Evolutionary conservation across 2,329 filamentous ascomycete species (phyloP).

Genomic region (Epichloe gansuensis): DNA sequence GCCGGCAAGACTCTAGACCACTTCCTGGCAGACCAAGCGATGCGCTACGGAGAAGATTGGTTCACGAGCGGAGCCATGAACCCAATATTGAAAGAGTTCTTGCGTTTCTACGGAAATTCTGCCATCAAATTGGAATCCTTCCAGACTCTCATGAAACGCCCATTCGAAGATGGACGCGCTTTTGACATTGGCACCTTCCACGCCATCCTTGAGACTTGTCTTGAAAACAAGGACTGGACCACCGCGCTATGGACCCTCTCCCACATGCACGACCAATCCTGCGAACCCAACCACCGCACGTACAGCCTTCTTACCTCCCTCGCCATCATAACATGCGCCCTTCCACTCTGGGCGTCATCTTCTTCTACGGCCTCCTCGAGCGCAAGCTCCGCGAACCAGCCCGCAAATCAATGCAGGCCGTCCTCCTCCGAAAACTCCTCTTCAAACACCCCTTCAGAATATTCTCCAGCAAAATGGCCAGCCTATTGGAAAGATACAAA

Average conservation of each 20-base stretch:
- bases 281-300: constrained; percentile 18
- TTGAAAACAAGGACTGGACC: constrained; percentile 17
- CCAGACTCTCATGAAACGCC: constrained; percentile 15
- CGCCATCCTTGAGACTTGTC: constrained; percentile 23
- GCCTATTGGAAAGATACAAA: constrained; percentile 9
- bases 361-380: constrained; percentile 21
- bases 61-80: constrained; percentile 24
- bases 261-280: constrained; percentile 11
- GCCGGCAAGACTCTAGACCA: constrained; percentile 19
- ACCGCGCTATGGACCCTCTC: constrained; percentile 20
- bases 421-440: constrained; percentile 15
- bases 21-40: constrained; percentile 29
- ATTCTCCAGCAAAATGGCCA: constrained; percentile 16
- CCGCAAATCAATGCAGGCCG: constrained; percentile 13
- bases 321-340: constrained; percentile 20
- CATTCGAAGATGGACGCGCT: constrained; percentile 12
- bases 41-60: constrained; percentile 36
- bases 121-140: constrained; percentile 15
- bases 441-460: constrained; percentile 16
- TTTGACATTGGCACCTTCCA: constrained; percentile 24
- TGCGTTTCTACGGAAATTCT: constrained; percentile 22
- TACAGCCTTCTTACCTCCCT: constrained; percentile 28
- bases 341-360: constrained; percentile 17
- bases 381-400: constrained; percentile 17
- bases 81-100: constrained; percentile 29